These are phyloP conservation scores for Sonneratia caseolaris DNA, from an alignment of 345 rosid genomes.

Conservation along the genomic window DNA sequence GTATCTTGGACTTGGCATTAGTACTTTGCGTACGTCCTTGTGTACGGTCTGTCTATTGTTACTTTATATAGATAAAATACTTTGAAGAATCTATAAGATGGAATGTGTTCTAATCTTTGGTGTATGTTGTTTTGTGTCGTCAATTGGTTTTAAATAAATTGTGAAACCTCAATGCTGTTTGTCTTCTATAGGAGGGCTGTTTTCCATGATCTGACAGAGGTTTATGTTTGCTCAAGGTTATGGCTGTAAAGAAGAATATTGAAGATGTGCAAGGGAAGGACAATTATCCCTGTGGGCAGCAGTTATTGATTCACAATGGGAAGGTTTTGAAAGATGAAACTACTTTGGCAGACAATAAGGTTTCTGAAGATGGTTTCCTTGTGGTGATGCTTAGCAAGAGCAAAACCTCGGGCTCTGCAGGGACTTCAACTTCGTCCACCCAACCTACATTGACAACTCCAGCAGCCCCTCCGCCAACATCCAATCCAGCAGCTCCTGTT, in stretches of 20 bases:
- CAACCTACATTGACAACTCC: conserved; percentile 51
- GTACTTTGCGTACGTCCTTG: no score
- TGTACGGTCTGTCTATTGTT: no score
- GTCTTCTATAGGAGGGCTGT: background rate
- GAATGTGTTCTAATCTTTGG: background rate
- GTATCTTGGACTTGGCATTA: no score
- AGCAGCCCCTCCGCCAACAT: conserved; percentile 26
- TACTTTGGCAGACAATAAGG: conserved; percentile 62
- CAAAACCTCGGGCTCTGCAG: conserved; percentile 36
- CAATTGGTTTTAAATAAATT: background rate
- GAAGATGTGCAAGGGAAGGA: conserved; percentile 97
- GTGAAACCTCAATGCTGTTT: background rate
- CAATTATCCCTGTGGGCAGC: conserved; percentile 92
- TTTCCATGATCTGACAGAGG: background rate
- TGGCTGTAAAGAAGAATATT: conserved; percentile 96
- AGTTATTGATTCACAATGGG: conserved; percentile 86
- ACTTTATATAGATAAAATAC: background rate
- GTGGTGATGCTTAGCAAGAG: conserved; percentile 98
- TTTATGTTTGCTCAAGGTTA: conserved; percentile 32
- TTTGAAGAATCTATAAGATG: background rate
- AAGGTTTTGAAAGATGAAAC: conserved; percentile 98
- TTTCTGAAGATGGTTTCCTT: conserved; percentile 87
- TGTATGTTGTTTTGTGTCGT: background rate
- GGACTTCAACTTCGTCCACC: conserved; percentile 48
- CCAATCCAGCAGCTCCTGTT: conserved; percentile 31